Conservation (phyloP, 345 rosid genomes). For the sweet orange (Citrus sinensis) region DVS_A1.0 CM039162.1:31749501-31750000, state of each 20-base stretch:
- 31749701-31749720: background rate
- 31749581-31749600: slow-evolving; percentile 34
- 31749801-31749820: background rate
- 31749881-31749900: background rate
- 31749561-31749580: slow-evolving; percentile 84
- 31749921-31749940: background rate
- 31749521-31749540: slow-evolving; percentile 13
- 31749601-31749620: background rate
- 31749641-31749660: background rate
- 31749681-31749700: background rate
- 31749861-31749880: background rate
- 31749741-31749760: slow-evolving; percentile 19
- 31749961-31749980: background rate
- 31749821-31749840: background rate
- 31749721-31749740: background rate
- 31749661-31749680: background rate
- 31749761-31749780: background rate
- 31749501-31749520: slow-evolving; percentile 11
- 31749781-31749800: background rate
- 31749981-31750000: slow-evolving; percentile 35
- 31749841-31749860: background rate
- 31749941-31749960: background rate
- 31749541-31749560: slow-evolving; percentile 72
- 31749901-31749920: background rate
- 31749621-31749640: background rate